Evolutionary conservation across 345 rosid genomes (phyloP).

Genomic region (sweet orange (Citrus sinensis)): DVS_A1.0 CM039164.1:1814501-1815000

Average conservation of each 20-base stretch:
- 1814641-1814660: background rate
- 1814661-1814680: too few relatives aligned
- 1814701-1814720: too few relatives aligned
- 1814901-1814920: constrained; percentile 63
- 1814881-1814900: constrained; percentile 50
- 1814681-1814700: too few relatives aligned
- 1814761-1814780: too few relatives aligned
- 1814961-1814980: constrained; percentile 54
- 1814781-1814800: too few relatives aligned
- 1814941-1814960: constrained; percentile 59
- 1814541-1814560: constrained; percentile 80
- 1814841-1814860: constrained; percentile 62
- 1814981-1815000: constrained; percentile 60
- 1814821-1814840: background rate
- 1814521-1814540: constrained; percentile 69
- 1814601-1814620: background rate
- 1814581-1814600: background rate
- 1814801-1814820: background rate
- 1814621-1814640: too few relatives aligned
- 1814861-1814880: constrained; percentile 59
- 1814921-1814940: constrained; percentile 41
- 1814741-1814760: background rate
- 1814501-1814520: constrained; percentile 58
- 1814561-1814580: constrained; percentile 37
- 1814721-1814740: too few relatives aligned